phyloP scores from a whole-genome alignment of 2,329 filamentous ascomycete genomes.

The Exophiala spinifera region DNA sequence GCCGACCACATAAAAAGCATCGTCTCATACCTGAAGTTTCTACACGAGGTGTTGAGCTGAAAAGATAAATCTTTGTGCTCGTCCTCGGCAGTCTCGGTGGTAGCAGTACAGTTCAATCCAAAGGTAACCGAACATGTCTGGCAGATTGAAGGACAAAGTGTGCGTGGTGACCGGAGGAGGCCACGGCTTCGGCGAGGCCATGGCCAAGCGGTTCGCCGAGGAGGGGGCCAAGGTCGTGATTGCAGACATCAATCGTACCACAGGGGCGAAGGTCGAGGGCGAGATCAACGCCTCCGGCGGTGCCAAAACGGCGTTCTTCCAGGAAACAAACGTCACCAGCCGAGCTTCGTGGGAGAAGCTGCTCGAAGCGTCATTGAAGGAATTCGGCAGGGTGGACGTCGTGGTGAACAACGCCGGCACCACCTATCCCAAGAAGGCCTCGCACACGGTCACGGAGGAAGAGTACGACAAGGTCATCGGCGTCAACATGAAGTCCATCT shows the following conservation, averaged over 20 bases:
- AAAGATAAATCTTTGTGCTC: too few relatives aligned
- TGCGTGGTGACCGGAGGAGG: constrained; percentile 33
- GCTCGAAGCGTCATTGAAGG: constrained; percentile 26
- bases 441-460: constrained; percentile 29
- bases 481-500: constrained; percentile 35
- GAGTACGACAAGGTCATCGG: constrained; percentile 36
- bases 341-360: constrained; percentile 30
- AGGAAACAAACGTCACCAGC: constrained; percentile 29
- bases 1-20: too few relatives aligned
- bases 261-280: constrained; percentile 64
- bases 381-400: constrained; percentile 75
- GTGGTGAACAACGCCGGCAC: constrained; percentile 82
- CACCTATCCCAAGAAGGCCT: constrained; percentile 30
- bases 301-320: constrained; percentile 28
- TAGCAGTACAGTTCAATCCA: not conserved
- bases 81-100: too few relatives aligned
- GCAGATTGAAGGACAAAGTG: constrained; percentile 5
- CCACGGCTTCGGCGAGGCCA: constrained; percentile 43
- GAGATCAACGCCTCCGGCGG: constrained; percentile 63
- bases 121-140: not conserved
- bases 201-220: constrained; percentile 63
- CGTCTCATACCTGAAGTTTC: too few relatives aligned
- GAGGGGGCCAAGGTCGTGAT: constrained; percentile 83
- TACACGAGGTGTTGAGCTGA: too few relatives aligned
- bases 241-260: constrained; percentile 79